phyloP scores from a whole-genome alignment of 2,329 filamentous ascomycete genomes.

The Zelopaecilomyces penicillatus region DNA sequence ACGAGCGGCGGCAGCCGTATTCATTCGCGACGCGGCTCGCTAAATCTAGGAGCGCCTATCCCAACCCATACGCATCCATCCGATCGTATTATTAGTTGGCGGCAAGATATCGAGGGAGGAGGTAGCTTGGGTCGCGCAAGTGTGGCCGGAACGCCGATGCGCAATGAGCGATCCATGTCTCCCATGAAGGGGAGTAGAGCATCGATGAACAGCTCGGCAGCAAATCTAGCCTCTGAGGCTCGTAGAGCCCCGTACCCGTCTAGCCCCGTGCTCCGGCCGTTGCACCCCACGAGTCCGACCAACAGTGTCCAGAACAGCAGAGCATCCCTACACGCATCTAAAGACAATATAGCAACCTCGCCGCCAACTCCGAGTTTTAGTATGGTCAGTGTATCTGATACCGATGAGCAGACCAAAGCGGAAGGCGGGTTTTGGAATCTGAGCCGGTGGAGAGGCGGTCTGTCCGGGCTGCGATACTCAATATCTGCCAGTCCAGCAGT shows the following conservation, averaged over 20 bases:
- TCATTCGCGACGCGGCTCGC: slow-evolving; percentile 46
- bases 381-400: slow-evolving; percentile 28
- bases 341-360: slow-evolving; percentile 20
- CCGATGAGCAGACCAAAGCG: slow-evolving; percentile 32
- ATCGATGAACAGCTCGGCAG: slow-evolving; percentile 27
- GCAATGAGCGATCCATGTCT: slow-evolving; percentile 48
- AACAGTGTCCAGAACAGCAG: slow-evolving; percentile 22
- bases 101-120: slow-evolving; percentile 52
- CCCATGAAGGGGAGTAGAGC: slow-evolving; percentile 37
- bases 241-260: slow-evolving; percentile 34
- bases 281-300: slow-evolving; percentile 30
- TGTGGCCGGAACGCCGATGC: slow-evolving; percentile 30
- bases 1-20: slow-evolving; percentile 40
- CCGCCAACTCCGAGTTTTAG: slow-evolving; percentile 51
- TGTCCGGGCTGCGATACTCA: slow-evolving; percentile 27
- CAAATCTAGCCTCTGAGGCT: slow-evolving; percentile 37
- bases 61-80: slow-evolving; percentile 29
- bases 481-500: slow-evolving; percentile 16
- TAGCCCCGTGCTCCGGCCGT: slow-evolving; percentile 16
- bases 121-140: slow-evolving; percentile 22
- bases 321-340: slow-evolving; percentile 15
- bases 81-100: slow-evolving; percentile 83
- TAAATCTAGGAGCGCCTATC: slow-evolving; percentile 27
- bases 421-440: slow-evolving; percentile 49
- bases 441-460: slow-evolving; percentile 40